These are phyloP conservation scores for Boletus eberwhitei DNA, from an alignment of 768 basidiomycete genomes.

Conservation along the genomic window DNA sequence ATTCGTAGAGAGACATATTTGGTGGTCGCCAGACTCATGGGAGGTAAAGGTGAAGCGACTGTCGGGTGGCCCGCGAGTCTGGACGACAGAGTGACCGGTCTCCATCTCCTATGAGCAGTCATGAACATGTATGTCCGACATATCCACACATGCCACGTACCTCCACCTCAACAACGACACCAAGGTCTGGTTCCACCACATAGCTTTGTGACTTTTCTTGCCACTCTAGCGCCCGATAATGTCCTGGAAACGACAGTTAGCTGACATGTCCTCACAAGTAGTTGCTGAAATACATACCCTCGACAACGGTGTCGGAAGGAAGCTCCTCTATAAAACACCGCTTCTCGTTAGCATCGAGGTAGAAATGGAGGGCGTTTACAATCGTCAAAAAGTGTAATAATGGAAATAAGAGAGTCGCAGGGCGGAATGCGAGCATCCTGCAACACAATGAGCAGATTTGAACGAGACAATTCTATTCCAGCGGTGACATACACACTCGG, in stretches of 20 bases:
- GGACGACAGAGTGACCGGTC: constrained; percentile 75
- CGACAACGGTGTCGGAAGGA: constrained; percentile 91
- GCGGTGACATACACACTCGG: background rate
- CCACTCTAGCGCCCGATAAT: constrained; percentile 94
- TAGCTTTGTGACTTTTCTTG: constrained; percentile 68
- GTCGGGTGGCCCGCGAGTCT: constrained; percentile 85
- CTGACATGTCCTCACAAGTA: background rate
- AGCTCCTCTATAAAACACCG: constrained; percentile 97
- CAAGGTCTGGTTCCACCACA: constrained; percentile 67
- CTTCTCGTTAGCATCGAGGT: constrained; percentile 90
- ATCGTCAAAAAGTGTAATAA: constrained; percentile 42
- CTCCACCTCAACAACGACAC: constrained; percentile 88
- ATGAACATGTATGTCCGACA: background rate
- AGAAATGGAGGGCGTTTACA: constrained; percentile 87
- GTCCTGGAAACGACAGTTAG: constrained; percentile 50
- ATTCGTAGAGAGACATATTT: constrained; percentile 93
- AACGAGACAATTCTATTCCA: background rate
- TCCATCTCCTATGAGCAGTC: constrained; percentile 69
- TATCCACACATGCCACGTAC: constrained; percentile 43
- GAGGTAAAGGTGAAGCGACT: constrained; percentile 98
- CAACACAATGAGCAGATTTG: background rate
- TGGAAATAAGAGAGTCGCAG: constrained; percentile 30
- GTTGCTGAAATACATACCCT: constrained; percentile 52
- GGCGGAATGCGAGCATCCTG: constrained; percentile 27
- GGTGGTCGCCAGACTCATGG: constrained; percentile 94